phyloP scores from a whole-genome alignment of 345 rosid species.

The Camelina laxa region DNA sequence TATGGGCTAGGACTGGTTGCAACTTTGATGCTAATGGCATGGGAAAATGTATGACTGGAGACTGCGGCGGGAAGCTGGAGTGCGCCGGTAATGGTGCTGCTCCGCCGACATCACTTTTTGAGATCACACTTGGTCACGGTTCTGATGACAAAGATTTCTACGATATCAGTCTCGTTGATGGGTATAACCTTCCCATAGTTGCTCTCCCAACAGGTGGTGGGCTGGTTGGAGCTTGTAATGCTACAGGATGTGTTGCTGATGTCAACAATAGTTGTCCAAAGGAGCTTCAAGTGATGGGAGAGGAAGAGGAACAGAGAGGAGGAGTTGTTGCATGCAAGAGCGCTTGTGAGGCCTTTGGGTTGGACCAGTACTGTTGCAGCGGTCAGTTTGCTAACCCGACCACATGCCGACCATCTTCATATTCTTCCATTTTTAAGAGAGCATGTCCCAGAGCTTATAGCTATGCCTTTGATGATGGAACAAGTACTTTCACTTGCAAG shows the following conservation, averaged over 20 bases:
- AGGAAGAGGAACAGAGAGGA: constrained; percentile 47
- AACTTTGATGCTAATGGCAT: constrained; percentile 59
- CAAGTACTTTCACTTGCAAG: constrained; percentile 90
- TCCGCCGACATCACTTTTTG: constrained; percentile 89
- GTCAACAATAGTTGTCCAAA: constrained; percentile 72
- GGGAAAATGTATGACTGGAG: constrained; percentile 79
- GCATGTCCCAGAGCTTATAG: constrained; percentile 94
- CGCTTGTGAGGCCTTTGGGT: constrained; percentile 85
- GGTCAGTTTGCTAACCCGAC: constrained; percentile 87
- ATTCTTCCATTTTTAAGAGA: constrained; percentile 75
- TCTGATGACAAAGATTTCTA: constrained; percentile 62
- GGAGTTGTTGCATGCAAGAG: constrained; percentile 82
- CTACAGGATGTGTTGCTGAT: constrained; percentile 77
- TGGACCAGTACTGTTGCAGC: constrained; percentile 89
- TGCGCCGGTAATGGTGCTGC: constrained; percentile 74
- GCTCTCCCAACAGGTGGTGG: constrained; percentile 64
- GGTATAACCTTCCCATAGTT: constrained; percentile 82
- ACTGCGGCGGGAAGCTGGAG: constrained; percentile 80
- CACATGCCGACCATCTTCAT: constrained; percentile 71
- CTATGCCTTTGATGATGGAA: constrained; percentile 79
- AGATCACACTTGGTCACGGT: constrained; percentile 68
- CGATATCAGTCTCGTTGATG: constrained; percentile 85
- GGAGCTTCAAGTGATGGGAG: constrained; percentile 86
- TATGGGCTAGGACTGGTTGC: constrained; percentile 95
- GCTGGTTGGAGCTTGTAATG: constrained; percentile 70